These are phyloP conservation scores for Hirschioporus abietinus DNA, from an alignment of 768 basidiomycete genomes.

Conservation along the genomic window DNA sequence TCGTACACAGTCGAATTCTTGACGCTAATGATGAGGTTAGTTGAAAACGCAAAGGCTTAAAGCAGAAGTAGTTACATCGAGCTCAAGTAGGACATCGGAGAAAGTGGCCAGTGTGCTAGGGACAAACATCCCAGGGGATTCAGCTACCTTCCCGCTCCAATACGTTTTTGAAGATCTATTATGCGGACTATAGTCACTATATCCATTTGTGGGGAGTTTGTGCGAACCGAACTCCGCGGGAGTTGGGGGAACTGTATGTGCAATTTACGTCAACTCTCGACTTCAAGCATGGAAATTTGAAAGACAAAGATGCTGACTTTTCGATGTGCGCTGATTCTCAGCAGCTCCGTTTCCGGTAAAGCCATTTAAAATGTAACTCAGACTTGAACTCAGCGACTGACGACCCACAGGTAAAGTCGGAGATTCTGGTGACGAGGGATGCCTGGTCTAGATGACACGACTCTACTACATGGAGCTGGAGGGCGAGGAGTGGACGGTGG, in stretches of 20 bases:
- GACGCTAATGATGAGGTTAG: conserved; percentile 43
- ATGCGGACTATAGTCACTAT: conserved; percentile 74
- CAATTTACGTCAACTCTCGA: conserved; percentile 11
- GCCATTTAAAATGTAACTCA: background rate
- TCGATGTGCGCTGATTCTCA: background rate
- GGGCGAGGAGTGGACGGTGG: conserved; percentile 20
- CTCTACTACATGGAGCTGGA: conserved; percentile 15
- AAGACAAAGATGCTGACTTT: background rate
- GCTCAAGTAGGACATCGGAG: conserved; percentile 79
- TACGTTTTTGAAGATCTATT: conserved; percentile 46
- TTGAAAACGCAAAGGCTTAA: background rate
- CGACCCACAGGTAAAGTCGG: background rate
- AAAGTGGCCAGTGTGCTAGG: background rate
- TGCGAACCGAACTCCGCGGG: conserved; percentile 63
- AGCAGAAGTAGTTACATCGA: conserved; percentile 52
- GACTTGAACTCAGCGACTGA: background rate
- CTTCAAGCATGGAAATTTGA: background rate
- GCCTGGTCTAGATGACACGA: conserved; percentile 13
- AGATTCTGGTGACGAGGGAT: background rate
- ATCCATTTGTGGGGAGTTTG: conserved; percentile 70
- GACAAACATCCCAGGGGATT: conserved; percentile 4
- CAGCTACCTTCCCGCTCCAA: conserved; percentile 51
- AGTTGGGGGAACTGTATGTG: conserved; percentile 42
- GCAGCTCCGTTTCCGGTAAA: background rate
- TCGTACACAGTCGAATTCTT: conserved; percentile 94